Conservation (phyloP, 2,329 filamentous ascomycete species). For the Diaporthe sp. region DNA sequence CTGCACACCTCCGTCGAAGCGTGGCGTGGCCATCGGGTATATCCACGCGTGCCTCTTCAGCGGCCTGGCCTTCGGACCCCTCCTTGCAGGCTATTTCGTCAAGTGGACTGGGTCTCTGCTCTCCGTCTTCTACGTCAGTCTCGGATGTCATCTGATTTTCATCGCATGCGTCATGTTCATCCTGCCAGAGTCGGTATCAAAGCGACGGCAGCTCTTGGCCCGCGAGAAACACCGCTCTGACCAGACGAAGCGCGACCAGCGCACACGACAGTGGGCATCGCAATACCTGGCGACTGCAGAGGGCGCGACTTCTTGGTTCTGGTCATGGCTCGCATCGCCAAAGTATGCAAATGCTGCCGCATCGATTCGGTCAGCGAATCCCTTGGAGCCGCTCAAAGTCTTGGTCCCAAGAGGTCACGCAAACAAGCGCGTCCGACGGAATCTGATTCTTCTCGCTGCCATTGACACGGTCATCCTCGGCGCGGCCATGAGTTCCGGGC, state of each 20-base stretch:
- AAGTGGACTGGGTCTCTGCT: conserved; percentile 81
- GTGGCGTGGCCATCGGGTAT: conserved; percentile 88
- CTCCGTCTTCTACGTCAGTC: conserved; percentile 86
- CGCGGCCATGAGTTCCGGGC: conserved; percentile 83
- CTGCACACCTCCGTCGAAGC: conserved; percentile 83
- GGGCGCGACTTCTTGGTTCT: conserved; percentile 30
- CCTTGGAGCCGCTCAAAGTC: conserved; percentile 83
- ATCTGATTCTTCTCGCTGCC: conserved; percentile 84
- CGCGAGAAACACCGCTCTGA: conserved; percentile 74
- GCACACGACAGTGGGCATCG: conserved; percentile 40
- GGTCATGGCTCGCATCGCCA: conserved; percentile 33
- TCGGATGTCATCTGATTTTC: conserved; percentile 81
- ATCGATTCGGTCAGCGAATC: conserved; percentile 68
- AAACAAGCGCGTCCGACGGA: conserved; percentile 76
- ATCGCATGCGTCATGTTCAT: conserved; percentile 78
- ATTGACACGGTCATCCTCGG: conserved; percentile 88
- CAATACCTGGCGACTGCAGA: conserved; percentile 43
- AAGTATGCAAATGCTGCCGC: conserved; percentile 49
- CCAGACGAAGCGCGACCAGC: conserved; percentile 55
- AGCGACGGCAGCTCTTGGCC: conserved; percentile 77
- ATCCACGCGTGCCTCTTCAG: conserved; percentile 91
- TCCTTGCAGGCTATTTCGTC: conserved; percentile 85
- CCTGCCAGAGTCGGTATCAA: conserved; percentile 88
- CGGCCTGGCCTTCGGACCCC: conserved; percentile 89
- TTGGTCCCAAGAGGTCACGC: conserved; percentile 80